Evolutionary conservation across 163 green algal genomes (phyloP).

Genomic region (Prototheca wickerhamii): DNA sequence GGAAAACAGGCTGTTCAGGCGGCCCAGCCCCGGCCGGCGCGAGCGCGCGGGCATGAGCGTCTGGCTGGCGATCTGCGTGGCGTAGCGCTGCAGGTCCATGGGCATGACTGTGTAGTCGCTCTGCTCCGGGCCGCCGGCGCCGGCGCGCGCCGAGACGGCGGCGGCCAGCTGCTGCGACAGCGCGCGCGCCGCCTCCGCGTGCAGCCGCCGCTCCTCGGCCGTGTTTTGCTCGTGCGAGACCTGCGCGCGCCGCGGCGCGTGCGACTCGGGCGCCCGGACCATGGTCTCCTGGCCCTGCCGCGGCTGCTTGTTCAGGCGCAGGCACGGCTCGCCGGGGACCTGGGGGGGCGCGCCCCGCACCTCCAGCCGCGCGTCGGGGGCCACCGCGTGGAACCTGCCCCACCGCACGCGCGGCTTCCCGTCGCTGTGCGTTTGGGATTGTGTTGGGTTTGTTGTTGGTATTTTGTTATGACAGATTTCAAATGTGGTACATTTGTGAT

Average conservation of each 20-base stretch:
- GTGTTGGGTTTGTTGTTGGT: not conserved
- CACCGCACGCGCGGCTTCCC: conserved; percentile 25
- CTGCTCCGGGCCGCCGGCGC: not conserved
- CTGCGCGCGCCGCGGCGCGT: conserved; percentile 11
- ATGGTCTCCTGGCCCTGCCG: conserved; percentile 2
- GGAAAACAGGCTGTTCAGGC: not conserved
- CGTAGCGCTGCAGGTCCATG: conserved; percentile 12
- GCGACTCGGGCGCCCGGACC: conserved; percentile 11
- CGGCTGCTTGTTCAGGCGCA: not conserved
- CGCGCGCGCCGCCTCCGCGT: not conserved
- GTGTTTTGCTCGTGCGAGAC: not conserved
- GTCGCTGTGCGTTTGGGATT: conserved; percentile 11
- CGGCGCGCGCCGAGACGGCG: not conserved
- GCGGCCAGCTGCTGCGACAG: not conserved
- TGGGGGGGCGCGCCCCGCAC: not conserved
- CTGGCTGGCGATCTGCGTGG: not conserved
- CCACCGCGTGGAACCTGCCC: conserved; percentile 24
- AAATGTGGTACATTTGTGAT: too few relatives aligned
- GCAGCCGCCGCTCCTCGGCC: not conserved
- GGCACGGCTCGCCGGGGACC: not conserved
- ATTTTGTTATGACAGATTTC: not conserved
- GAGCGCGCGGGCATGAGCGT: not conserved
- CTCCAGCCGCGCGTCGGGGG: not conserved
- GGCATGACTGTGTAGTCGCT: conserved; percentile 11
- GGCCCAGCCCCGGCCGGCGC: not conserved